Evolutionary conservation across 1,284 basidiomycete species (phyloP).

Genomic region (Porogramme epimiltina): DNA sequence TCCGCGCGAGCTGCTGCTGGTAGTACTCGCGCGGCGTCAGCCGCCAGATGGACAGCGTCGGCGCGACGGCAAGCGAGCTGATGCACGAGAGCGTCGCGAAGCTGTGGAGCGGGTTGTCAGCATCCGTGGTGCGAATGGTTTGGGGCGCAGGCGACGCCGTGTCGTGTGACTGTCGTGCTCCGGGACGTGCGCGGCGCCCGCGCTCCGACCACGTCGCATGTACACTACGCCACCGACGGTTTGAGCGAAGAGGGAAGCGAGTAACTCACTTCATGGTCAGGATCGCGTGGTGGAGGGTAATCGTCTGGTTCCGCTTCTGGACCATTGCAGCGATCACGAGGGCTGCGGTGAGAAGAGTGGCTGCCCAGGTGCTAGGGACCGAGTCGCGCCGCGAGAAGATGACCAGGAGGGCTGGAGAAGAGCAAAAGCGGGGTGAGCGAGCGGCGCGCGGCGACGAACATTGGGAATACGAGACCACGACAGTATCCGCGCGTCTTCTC

Average conservation of each 20-base stretch:
- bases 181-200: no score
- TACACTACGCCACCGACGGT: no score
- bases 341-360: conserved; percentile 29
- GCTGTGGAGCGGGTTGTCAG: conserved; percentile 14
- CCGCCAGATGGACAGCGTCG: conserved; percentile 31
- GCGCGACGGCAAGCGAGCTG: conserved; percentile 32
- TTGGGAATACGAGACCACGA: not conserved
- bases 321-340: conserved; percentile 33
- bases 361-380: conserved; percentile 32
- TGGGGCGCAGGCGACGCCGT: no score
- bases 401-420: conserved; percentile 27
- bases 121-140: not conserved
- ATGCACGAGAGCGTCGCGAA: conserved; percentile 34
- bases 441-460: not conserved
- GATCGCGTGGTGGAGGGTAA: conserved; percentile 32
- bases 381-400: conserved; percentile 31
- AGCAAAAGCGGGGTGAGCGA: conserved; percentile 5
- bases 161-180: no score
- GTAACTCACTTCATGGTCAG: conserved; percentile 31
- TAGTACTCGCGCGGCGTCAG: conserved; percentile 27
- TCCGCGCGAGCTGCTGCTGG: conserved; percentile 20
- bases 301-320: conserved; percentile 21
- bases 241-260: not conserved
- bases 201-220: no score
- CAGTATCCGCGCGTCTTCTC: not conserved